A percentile compares a stretch with the other conserved stretches of the same genome.
Conservation (phyloP, 2,329 filamentous ascomycete species). For the Fusarium anthophilum region DNA sequence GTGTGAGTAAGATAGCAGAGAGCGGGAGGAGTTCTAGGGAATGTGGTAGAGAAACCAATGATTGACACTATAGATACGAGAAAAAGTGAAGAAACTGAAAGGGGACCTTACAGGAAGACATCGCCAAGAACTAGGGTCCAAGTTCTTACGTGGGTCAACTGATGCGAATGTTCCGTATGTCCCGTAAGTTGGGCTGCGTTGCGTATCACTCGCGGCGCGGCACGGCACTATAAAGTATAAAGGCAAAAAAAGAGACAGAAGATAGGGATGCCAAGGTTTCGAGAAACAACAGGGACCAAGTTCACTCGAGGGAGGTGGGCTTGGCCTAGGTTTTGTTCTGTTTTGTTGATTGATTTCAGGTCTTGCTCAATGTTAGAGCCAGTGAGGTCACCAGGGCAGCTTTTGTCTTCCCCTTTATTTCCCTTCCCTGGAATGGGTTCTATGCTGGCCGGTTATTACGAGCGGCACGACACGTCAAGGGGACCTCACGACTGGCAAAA, state of each 20-base stretch:
- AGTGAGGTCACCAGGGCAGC: slow-evolving; percentile 23
- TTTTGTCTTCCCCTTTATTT: slow-evolving; percentile 19
- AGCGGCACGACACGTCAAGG: slow-evolving; percentile 28
- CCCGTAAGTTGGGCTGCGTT: background rate
- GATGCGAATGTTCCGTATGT: background rate
- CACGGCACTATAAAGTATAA: slow-evolving; percentile 13
- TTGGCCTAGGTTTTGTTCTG: background rate
- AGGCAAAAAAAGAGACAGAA: background rate
- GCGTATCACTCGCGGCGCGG: slow-evolving; percentile 15
- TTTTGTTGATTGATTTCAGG: slow-evolving; percentile 13
- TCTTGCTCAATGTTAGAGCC: background rate
- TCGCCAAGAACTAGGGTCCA: slow-evolving; percentile 33
- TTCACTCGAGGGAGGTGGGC: slow-evolving; percentile 11
- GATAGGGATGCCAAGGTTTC: slow-evolving; percentile 18
- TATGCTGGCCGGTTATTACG: slow-evolving; percentile 5
- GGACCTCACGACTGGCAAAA: slow-evolving; percentile 1
- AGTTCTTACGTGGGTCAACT: slow-evolving; percentile 11
- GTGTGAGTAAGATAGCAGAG: background rate
- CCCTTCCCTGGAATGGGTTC: slow-evolving; percentile 20
- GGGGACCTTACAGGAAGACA: slow-evolving; percentile 35
- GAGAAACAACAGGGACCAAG: slow-evolving; percentile 6
- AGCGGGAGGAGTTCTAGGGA: background rate
- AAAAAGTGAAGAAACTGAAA: slow-evolving; percentile 18
- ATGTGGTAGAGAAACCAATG: background rate
- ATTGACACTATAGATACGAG: background rate